phyloP scores from a whole-genome alignment of 768 basidiomycete genomes.

The Boletus rufocinnamomeus region DNA sequence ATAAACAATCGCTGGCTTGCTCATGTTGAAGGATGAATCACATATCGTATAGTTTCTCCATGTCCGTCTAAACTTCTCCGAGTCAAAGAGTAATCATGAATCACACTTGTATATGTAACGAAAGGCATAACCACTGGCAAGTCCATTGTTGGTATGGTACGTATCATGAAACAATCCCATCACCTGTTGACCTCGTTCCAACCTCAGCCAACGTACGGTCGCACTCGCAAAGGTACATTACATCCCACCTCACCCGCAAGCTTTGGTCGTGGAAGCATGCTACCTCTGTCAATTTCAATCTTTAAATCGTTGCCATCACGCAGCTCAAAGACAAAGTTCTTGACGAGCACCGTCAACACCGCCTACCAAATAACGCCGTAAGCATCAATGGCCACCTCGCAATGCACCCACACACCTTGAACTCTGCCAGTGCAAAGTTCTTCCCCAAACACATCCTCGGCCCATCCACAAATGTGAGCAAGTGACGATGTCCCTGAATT shows the following conservation, averaged over 20 bases:
- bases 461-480: constrained; percentile 55
- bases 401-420: constrained; percentile 29
- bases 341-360: background rate
- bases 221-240: too few species aligned
- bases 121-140: too few species aligned
- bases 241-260: background rate
- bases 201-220: too few species aligned
- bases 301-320: background rate
- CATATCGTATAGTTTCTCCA: too few species aligned
- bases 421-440: constrained; percentile 43
- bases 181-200: too few species aligned
- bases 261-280: background rate
- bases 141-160: too few species aligned
- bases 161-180: too few species aligned
- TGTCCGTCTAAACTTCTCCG: too few species aligned
- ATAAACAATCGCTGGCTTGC: too few species aligned
- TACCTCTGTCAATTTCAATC: background rate
- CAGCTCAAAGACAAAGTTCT: background rate
- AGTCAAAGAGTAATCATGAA: too few species aligned
- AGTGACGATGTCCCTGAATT: constrained; percentile 49
- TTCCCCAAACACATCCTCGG: constrained; percentile 51
- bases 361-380: background rate
- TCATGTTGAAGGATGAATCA: too few species aligned
- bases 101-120: too few species aligned
- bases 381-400: background rate